phyloP scores from a whole-genome alignment of 2,329 filamentous ascomycete genomes.

The Hymenoscyphus albidus region DNA sequence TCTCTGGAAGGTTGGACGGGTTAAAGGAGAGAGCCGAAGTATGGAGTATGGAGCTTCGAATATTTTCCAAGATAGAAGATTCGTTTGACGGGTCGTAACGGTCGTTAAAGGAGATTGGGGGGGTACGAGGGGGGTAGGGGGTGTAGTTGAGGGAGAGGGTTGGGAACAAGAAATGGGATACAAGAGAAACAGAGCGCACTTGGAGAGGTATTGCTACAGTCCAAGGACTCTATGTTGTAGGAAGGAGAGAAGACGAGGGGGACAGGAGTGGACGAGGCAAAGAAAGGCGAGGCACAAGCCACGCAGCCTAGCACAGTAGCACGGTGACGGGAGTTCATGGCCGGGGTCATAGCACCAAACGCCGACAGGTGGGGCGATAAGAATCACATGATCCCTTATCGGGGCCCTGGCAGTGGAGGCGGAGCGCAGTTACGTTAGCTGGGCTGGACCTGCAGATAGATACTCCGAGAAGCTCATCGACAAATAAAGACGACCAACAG shows the following conservation, averaged over 20 bases:
- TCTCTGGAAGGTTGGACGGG: not conserved
- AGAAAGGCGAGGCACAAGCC: not conserved
- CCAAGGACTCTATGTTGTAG: slow-evolving; percentile 16
- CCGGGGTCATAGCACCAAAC: not conserved
- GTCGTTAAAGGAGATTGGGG: slow-evolving; percentile 24
- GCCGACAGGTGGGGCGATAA: slow-evolving; percentile 10
- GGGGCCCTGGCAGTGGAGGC: too few relatives aligned
- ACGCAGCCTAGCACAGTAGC: not conserved
- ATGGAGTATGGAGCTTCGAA: not conserved
- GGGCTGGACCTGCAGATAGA: not conserved
- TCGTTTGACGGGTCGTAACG: slow-evolving; percentile 34
- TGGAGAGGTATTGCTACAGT: slow-evolving; percentile 21
- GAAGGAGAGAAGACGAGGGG: slow-evolving; percentile 8
- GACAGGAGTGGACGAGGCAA: not conserved
- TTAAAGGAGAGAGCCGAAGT: not conserved
- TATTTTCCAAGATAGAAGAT: slow-evolving; percentile 31
- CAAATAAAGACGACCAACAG: slow-evolving; percentile 11
- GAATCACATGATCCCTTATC: slow-evolving; percentile 17
- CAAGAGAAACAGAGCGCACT: not conserved
- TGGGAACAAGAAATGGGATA: not conserved
- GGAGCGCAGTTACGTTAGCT: too few relatives aligned
- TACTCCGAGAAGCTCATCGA: slow-evolving; percentile 18
- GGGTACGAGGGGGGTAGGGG: slow-evolving; percentile 2
- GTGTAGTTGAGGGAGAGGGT: not conserved
- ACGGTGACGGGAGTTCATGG: not conserved